Evolutionary conservation across 2,329 filamentous ascomycete species (phyloP).

Genomic region (Trichoderma harzianum): DNA sequence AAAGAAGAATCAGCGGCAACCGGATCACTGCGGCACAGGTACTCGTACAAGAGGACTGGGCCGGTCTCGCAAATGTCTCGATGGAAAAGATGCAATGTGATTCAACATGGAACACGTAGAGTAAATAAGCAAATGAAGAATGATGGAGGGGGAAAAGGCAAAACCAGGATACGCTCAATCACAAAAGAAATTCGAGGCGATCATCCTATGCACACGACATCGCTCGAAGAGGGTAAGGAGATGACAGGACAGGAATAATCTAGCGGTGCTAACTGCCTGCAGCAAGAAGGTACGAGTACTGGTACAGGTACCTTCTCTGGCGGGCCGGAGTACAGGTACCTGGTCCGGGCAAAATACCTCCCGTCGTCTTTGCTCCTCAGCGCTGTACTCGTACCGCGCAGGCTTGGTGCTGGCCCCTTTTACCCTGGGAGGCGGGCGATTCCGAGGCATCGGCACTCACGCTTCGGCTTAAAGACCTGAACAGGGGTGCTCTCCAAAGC

Average conservation of each 20-base stretch:
- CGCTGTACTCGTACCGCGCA: background rate
- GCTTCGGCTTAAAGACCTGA: constrained; percentile 6
- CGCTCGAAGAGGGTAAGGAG: background rate
- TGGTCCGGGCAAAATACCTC: background rate
- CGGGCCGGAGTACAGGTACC: background rate
- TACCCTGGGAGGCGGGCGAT: constrained; percentile 10
- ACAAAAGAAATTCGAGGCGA: constrained; percentile 3
- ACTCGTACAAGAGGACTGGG: background rate
- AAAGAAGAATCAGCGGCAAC: background rate
- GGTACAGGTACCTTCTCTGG: background rate
- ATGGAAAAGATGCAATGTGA: background rate
- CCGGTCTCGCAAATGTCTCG: background rate
- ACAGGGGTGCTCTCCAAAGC: constrained; percentile 3
- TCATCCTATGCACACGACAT: constrained; percentile 11
- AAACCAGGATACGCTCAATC: constrained; percentile 1
- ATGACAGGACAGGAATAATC: background rate
- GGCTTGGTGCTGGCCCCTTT: constrained; percentile 10
- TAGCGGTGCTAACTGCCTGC: background rate
- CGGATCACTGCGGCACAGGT: background rate
- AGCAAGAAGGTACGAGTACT: background rate
- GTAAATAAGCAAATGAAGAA: constrained; percentile 8
- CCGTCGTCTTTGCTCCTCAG: background rate
- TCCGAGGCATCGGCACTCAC: constrained; percentile 19
- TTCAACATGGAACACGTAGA: background rate
- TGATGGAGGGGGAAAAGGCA: background rate